These are phyloP conservation scores for Arthrobotrys megalospora DNA, from an alignment of 2,329 filamentous ascomycete genomes.

Conservation along the genomic window DNA sequence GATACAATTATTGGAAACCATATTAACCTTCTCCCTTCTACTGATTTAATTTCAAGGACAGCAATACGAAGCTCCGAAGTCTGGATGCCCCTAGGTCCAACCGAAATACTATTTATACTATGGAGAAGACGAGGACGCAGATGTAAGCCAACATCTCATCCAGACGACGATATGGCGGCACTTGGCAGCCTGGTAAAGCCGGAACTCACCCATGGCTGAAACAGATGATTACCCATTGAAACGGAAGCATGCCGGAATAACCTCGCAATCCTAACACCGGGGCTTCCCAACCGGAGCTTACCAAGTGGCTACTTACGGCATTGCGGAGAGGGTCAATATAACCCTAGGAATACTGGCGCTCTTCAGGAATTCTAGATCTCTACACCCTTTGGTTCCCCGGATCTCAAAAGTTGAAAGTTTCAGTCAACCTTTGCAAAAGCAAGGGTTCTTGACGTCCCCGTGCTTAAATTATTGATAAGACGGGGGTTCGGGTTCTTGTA, in stretches of 20 bases:
- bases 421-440: conserved; percentile 58
- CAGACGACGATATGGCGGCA: not conserved
- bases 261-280: not conserved
- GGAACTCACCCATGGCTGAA: conserved; percentile 8
- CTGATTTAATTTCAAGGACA: not conserved
- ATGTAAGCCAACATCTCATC: conserved; percentile 1
- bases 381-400: not conserved
- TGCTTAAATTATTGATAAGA: conserved; percentile 81
- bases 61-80: conserved; percentile 7
- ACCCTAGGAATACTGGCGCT: not conserved
- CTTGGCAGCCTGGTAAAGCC: not conserved
- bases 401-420: not conserved
- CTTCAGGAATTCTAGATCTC: not conserved
- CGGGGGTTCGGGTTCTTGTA: conserved; percentile 79
- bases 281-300: not conserved
- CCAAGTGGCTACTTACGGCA: not conserved
- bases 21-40: not conserved
- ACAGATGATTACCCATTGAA: not conserved
- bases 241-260: not conserved
- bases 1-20: not conserved
- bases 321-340: not conserved
- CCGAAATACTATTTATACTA: conserved; percentile 2
- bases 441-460: conserved; percentile 48
- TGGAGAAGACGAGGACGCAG: not conserved
- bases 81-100: not conserved